These are phyloP conservation scores for Tagetes patula DNA, from an alignment of 129 eudicot genomes.

Conservation along the genomic window DNA sequence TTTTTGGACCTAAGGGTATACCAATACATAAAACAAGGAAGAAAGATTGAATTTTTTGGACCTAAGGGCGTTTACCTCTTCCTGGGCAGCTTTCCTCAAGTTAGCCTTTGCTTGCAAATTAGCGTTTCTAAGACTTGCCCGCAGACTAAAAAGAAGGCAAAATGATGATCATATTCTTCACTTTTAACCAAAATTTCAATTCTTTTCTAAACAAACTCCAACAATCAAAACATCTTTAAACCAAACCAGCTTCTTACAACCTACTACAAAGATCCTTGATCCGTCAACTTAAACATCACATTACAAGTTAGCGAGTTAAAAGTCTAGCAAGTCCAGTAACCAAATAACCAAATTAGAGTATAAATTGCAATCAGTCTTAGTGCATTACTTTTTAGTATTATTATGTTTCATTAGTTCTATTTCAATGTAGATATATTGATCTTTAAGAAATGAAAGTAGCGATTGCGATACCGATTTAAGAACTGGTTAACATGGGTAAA, in stretches of 20 bases:
- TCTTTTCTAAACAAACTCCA: neutral
- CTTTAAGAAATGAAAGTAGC: too few relatives aligned
- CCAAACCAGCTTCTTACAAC: neutral
- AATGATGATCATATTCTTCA: neutral
- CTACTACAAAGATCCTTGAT: neutral
- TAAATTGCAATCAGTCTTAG: neutral
- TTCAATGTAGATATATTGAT: neutral
- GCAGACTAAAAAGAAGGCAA: conserved; percentile 48
- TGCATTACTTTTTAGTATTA: too few relatives aligned
- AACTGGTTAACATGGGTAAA: neutral
- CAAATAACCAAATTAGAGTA: neutral
- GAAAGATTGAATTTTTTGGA: too few relatives aligned
- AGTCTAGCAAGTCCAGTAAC: neutral
- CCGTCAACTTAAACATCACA: neutral
- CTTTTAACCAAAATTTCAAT: neutral
- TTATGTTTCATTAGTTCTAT: too few relatives aligned
- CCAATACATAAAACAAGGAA: too few relatives aligned
- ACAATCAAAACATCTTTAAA: neutral
- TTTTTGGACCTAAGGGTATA: too few relatives aligned
- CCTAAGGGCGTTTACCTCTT: conserved; percentile 54
- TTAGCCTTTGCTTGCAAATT: conserved; percentile 92
- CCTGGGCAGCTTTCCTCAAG: conserved; percentile 75
- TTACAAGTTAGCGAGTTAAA: neutral
- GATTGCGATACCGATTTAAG: neutral
- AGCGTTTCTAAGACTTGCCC: conserved; percentile 72